These are phyloP conservation scores for Clarireedia sp. DNA, from an alignment of 2,329 filamentous ascomycete genomes.

Conservation along the genomic window DNA sequence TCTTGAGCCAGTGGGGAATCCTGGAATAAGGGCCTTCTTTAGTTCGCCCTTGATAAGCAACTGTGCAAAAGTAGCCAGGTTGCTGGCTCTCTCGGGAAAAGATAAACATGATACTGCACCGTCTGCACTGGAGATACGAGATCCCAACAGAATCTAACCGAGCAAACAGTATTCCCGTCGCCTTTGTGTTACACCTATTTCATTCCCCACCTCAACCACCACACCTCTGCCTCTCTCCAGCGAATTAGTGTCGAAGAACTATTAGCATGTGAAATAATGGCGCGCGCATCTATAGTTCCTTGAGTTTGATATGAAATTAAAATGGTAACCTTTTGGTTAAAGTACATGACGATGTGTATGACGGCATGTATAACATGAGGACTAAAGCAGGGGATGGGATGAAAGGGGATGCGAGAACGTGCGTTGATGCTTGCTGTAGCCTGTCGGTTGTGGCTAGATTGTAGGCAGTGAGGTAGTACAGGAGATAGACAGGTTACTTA, in stretches of 20 bases:
- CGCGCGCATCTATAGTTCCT: neutral
- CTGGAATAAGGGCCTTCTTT: no score
- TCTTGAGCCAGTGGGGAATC: no score
- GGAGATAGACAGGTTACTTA: no score
- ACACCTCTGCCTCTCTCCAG: neutral
- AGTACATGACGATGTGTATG: neutral
- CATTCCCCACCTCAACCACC: neutral
- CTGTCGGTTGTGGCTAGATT: no score
- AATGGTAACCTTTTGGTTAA: neutral
- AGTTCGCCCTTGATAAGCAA: no score
- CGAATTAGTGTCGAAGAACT: neutral
- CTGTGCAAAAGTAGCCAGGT: neutral
- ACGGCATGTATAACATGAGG: neutral
- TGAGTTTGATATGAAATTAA: no score
- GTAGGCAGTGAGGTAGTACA: no score
- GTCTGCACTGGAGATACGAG: neutral
- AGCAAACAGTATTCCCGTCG: neutral
- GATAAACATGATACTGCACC: neutral
- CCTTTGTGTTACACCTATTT: neutral
- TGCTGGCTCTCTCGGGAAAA: neutral
- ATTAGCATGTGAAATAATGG: neutral
- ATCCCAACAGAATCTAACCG: constrained; percentile 3
- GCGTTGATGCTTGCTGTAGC: no score
- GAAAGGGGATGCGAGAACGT: no score
- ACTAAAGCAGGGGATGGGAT: neutral